These are phyloP conservation scores for Aureobasidium sp. DNA, from an alignment of 2,329 filamentous ascomycete species.

Conservation along the genomic window DNA sequence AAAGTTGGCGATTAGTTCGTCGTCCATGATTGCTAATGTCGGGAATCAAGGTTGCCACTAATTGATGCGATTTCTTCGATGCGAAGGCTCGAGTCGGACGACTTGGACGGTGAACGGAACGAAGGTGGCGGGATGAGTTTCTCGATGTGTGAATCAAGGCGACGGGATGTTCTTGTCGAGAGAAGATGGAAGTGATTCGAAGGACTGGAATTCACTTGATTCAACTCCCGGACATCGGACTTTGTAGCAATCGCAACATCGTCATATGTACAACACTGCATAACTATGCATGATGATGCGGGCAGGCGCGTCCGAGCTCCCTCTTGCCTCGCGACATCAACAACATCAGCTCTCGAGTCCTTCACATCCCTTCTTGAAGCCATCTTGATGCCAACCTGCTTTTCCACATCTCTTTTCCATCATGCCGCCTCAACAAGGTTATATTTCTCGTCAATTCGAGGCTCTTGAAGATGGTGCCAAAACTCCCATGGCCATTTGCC, in stretches of 20 bases:
- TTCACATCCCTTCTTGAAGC: neutral
- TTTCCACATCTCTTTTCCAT: neutral
- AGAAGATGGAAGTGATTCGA: slow-evolving; percentile 9
- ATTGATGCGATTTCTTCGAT: neutral
- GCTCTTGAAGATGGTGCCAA: slow-evolving; percentile 11
- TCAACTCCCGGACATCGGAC: neutral
- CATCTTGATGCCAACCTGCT: slow-evolving; percentile 12
- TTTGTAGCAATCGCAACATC: neutral
- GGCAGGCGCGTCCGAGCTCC: neutral
- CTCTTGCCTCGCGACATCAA: neutral
- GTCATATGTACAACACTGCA: neutral
- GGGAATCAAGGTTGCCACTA: slow-evolving; percentile 4
- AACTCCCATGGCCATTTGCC: slow-evolving; percentile 11
- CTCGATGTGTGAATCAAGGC: neutral
- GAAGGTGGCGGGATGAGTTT: neutral
- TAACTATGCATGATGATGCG: neutral
- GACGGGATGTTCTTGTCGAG: neutral
- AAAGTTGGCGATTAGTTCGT: slow-evolving; percentile 66
- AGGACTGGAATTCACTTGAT: slow-evolving; percentile 9
- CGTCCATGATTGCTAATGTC: slow-evolving; percentile 25
- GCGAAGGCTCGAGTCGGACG: neutral
- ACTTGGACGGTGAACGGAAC: neutral
- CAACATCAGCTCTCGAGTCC: neutral
- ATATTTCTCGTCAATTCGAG: slow-evolving; percentile 7
- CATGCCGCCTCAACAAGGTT: slow-evolving; percentile 13